A percentile compares a stretch with the other conserved stretches of the same genome.
phyloP scores from a whole-genome alignment of 495 filamentous ascomycete species.

The Talaromyces liani region DNA sequence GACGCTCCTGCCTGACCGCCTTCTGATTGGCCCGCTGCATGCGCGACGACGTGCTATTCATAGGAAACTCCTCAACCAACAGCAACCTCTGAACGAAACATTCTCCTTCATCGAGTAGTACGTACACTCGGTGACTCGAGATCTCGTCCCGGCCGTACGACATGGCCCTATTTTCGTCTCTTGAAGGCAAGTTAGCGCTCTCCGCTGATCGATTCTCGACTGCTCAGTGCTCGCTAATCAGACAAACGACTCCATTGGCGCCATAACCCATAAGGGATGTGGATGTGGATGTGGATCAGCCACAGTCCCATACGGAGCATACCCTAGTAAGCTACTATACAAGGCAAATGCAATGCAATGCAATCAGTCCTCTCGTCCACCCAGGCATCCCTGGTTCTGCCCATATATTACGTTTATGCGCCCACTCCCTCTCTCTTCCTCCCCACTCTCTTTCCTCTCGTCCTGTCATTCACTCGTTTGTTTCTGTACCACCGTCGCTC shows the following conservation, averaged over 20 bases:
- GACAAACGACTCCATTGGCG: too few relatives aligned
- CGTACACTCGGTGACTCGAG: background rate
- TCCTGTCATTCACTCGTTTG: background rate
- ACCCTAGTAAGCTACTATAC: background rate
- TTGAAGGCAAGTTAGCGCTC: background rate
- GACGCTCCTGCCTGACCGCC: background rate
- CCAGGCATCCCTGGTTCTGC: background rate
- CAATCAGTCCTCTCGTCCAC: background rate
- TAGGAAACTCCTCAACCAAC: background rate
- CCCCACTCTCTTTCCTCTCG: background rate
- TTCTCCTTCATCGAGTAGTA: too few relatives aligned
- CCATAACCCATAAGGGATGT: too few relatives aligned
- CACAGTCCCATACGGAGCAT: background rate
- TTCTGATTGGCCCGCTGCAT: background rate
- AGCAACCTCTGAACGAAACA: too few relatives aligned
- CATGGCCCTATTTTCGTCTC: background rate
- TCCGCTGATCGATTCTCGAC: background rate
- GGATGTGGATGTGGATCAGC: background rate
- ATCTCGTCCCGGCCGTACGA: background rate
- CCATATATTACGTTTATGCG: conserved; percentile 1
- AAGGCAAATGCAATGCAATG: background rate
- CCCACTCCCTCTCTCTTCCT: background rate
- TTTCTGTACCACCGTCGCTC: background rate
- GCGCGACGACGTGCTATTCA: background rate
- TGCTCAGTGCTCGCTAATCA: too few relatives aligned